Evolutionary conservation across 768 basidiomycete genomes (phyloP).

Genomic region (Pleurotus ostreatus): DNA sequence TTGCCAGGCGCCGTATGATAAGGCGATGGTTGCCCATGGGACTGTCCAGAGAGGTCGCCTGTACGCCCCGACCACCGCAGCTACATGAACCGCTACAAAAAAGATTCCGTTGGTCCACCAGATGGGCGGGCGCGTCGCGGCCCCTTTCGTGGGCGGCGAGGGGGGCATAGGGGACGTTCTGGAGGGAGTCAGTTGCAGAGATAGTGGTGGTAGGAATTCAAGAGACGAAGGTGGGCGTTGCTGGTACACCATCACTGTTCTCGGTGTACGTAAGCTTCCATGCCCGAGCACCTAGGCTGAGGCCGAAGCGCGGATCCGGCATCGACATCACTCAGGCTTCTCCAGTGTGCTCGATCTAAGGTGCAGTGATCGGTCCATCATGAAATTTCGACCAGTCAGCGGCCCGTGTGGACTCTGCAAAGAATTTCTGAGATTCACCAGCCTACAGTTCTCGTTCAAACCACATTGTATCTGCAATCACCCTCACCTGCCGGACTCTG

Average conservation of each 20-base stretch:
- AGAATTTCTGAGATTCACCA: not conserved
- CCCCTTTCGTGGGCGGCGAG: not conserved
- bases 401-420: too few relatives aligned
- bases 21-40: constrained; percentile 39
- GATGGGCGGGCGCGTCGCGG: constrained; percentile 26
- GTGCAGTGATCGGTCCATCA: not conserved
- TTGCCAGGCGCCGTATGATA: constrained; percentile 65
- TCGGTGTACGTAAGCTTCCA: not conserved
- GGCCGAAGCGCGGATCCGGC: too few relatives aligned
- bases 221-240: not conserved
- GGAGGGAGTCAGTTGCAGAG: not conserved
- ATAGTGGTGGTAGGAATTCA: not conserved
- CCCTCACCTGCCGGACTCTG: constrained; percentile 47
- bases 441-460: constrained; percentile 3
- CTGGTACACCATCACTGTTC: not conserved
- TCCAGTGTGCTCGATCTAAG: too few relatives aligned
- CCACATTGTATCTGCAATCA: constrained; percentile 35
- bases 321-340: too few relatives aligned
- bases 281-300: not conserved
- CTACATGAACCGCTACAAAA: constrained; percentile 54
- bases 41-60: constrained; percentile 43
- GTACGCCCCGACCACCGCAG: constrained; percentile 48
- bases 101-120: constrained; percentile 67
- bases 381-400: not conserved
- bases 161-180: not conserved